These are phyloP conservation scores for Cercospora sp. DNA, from an alignment of 2,329 filamentous ascomycete genomes.

Conservation along the genomic window DNA sequence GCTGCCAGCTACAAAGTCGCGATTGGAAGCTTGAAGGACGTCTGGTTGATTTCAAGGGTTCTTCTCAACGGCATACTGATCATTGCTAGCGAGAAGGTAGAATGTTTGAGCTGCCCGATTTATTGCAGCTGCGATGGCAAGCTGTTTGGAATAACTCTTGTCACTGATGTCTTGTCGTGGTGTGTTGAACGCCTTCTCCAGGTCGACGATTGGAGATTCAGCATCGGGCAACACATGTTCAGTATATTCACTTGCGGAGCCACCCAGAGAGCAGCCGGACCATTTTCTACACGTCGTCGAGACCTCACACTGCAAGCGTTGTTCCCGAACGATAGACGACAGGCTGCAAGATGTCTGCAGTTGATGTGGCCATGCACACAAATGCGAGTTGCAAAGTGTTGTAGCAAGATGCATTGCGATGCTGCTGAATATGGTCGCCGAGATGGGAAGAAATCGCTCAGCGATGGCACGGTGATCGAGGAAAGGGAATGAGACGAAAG, in stretches of 20 bases:
- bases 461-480: slow-evolving; percentile 1
- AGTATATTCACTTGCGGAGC: background rate
- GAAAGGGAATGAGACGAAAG: background rate
- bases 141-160: background rate
- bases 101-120: background rate
- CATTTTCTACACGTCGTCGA: background rate
- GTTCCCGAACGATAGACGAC: background rate
- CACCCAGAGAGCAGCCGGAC: background rate
- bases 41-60: background rate
- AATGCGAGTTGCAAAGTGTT: background rate
- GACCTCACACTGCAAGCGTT: background rate
- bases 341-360: background rate
- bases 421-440: background rate
- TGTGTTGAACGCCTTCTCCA: background rate
- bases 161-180: background rate
- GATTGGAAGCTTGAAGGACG: background rate
- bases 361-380: background rate
- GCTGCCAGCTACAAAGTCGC: background rate
- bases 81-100: background rate
- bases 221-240: background rate
- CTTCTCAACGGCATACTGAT: background rate
- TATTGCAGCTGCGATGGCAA: background rate
- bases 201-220: background rate
- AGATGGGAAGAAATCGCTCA: background rate
- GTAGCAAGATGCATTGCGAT: background rate